Evolutionary conservation across 257 asterid species (phyloP).

Genomic region (Primulina huaijiensis): DNA sequence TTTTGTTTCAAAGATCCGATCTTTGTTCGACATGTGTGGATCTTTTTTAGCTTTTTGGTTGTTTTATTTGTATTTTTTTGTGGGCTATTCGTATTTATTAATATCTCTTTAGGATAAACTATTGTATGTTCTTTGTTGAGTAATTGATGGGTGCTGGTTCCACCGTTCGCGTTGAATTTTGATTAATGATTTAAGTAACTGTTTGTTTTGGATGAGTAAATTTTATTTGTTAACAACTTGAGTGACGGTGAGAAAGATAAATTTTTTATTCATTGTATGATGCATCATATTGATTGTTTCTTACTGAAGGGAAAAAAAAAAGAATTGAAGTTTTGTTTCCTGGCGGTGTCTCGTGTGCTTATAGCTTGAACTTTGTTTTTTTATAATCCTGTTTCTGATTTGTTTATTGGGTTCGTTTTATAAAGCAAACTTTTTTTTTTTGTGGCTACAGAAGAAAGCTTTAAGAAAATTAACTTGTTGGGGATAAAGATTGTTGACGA

Average conservation of each 20-base stretch:
- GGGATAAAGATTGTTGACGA: not conserved
- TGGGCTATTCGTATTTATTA: no score
- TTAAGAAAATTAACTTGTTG: not conserved
- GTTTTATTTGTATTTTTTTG: no score
- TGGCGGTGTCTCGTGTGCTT: not conserved
- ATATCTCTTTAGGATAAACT: not conserved
- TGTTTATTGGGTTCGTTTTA: not conserved
- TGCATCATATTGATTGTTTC: not conserved
- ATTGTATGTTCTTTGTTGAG: not conserved
- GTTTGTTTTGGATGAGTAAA: no score
- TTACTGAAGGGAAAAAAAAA: no score
- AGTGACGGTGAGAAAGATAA: not conserved
- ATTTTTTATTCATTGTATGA: no score
- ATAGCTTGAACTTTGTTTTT: not conserved
- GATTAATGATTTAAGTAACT: not conserved
- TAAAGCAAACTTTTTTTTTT: not conserved
- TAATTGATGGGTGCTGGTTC: not conserved
- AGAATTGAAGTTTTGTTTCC: not conserved
- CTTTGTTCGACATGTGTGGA: not conserved
- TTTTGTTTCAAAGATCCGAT: not conserved
- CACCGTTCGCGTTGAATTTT: not conserved
- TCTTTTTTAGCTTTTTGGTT: not conserved
- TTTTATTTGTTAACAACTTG: not conserved
- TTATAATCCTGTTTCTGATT: not conserved
- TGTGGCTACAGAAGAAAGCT: not conserved